Percentiles rank a stretch among this genome's conserved stretches.
phyloP scores from a whole-genome alignment of 176 grass and related monocot species.

The Pontederia paniculata region DNA sequence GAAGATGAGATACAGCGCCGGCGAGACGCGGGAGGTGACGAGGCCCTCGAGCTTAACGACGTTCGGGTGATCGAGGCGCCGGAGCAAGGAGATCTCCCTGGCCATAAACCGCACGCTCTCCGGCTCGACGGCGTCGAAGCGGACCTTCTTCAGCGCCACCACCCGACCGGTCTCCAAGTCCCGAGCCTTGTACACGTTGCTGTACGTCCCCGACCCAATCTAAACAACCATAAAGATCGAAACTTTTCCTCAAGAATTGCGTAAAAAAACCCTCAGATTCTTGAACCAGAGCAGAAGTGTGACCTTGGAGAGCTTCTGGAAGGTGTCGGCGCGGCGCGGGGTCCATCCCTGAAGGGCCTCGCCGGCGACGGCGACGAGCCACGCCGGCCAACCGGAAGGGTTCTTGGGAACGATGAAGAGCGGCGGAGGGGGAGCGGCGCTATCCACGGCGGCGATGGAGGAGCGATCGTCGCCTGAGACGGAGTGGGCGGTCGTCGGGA shows the following conservation, averaged over 20 bases:
- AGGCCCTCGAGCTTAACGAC: constrained; percentile 35
- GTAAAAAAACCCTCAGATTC: background rate
- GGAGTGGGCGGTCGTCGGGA: background rate
- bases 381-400: constrained; percentile 25
- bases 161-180: constrained; percentile 27
- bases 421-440: background rate
- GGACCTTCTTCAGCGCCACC: constrained; percentile 55
- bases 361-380: constrained; percentile 35
- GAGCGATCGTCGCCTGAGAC: background rate
- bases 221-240: background rate
- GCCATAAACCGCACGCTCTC: constrained; percentile 49
- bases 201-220: constrained; percentile 59
- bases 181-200: constrained; percentile 49
- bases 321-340: constrained; percentile 37
- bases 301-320: constrained; percentile 47
- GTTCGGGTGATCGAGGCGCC: constrained; percentile 37
- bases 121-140: constrained; percentile 33
- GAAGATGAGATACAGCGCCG: constrained; percentile 67
- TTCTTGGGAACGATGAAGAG: background rate
- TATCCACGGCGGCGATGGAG: background rate
- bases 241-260: background rate
- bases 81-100: constrained; percentile 37
- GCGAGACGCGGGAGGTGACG: constrained; percentile 33
- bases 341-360: constrained; percentile 29
- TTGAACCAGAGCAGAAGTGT: background rate